A percentile compares a stretch with the other conserved stretches of the same genome.
Evolutionary conservation across 2,329 filamentous ascomycete genomes (phyloP).

Genomic region (Dactylellina drechsleri): DNA sequence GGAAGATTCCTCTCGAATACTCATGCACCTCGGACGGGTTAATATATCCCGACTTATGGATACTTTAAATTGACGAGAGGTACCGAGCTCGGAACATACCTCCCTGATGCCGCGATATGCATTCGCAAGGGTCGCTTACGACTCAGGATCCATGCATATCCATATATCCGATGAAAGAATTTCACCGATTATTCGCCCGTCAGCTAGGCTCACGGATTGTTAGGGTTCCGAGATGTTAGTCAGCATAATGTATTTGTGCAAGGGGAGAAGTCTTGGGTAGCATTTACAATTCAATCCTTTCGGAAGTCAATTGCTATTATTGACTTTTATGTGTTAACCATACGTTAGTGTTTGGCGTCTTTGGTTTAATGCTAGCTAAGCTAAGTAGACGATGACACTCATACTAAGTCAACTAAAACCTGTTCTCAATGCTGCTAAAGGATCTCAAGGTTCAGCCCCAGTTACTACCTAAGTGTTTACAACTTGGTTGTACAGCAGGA

Average conservation of each 20-base stretch:
- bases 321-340: background rate
- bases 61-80: constrained; percentile 35
- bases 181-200: background rate
- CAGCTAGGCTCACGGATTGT: background rate
- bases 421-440: too few species aligned
- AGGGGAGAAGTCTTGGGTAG: constrained; percentile 18
- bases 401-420: too few species aligned
- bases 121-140: background rate
- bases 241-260: constrained; percentile 27
- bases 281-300: constrained; percentile 3
- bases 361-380: too few species aligned
- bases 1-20: background rate
- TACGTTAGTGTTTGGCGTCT: background rate
- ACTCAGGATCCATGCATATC: too few species aligned
- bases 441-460: constrained; percentile 10
- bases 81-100: constrained; percentile 29
- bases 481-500: constrained; percentile 7
- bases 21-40: constrained; percentile 12
- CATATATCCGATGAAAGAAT: background rate
- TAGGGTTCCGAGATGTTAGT: constrained; percentile 17
- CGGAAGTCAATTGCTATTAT: background rate
- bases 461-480: background rate
- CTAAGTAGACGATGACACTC: too few species aligned
- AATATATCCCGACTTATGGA: constrained; percentile 34
- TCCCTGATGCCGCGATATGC: constrained; percentile 9